phyloP scores from a whole-genome alignment of 2,329 filamentous ascomycete genomes.

The Cordyceps farinosa region DNA sequence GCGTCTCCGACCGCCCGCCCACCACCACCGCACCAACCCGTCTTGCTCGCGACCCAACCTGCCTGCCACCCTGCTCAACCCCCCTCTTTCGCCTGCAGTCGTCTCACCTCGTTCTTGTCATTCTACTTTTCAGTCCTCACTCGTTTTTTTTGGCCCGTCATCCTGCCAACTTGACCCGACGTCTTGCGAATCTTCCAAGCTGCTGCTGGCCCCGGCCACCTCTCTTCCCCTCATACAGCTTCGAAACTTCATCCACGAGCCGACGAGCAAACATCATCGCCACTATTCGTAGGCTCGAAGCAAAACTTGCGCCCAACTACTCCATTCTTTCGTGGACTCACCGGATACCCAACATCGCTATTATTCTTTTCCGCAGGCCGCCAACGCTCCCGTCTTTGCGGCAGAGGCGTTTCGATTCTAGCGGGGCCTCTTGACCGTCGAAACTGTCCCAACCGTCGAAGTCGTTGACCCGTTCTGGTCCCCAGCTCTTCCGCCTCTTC shows the following conservation, averaged over 20 bases:
- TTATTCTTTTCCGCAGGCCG: not conserved
- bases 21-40: not conserved
- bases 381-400: not conserved
- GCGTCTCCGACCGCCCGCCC: slow-evolving; percentile 5
- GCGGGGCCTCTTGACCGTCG: not conserved
- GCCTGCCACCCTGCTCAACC: not conserved
- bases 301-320: not conserved
- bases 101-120: not conserved
- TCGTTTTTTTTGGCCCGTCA: not conserved
- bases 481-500: not conserved
- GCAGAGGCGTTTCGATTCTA: slow-evolving; percentile 3
- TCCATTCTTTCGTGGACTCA: not conserved
- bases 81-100: slow-evolving; percentile 2
- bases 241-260: not conserved
- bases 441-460: not conserved
- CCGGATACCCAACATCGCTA: too few species aligned
- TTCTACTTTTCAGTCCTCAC: not conserved
- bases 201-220: not conserved
- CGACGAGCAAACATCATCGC: not conserved
- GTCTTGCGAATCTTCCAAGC: not conserved
- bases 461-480: not conserved
- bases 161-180: not conserved
- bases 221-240: slow-evolving; percentile 12
- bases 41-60: slow-evolving; percentile 8
- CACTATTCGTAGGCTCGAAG: not conserved